Conservation (phyloP, 2,329 filamentous ascomycete genomes). For the Stromatinia cepivora region DNA sequence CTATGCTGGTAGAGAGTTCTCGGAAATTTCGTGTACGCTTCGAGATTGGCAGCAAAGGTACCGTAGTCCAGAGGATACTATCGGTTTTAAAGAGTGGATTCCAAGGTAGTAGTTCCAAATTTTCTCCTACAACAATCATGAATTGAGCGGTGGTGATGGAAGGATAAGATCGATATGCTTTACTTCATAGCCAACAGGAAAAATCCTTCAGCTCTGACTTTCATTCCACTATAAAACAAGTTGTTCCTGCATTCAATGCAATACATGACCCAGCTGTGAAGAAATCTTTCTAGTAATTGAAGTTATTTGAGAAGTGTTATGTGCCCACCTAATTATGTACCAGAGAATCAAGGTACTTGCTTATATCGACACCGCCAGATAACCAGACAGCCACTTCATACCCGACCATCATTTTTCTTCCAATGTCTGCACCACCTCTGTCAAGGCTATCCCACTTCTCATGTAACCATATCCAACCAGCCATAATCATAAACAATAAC, state of each 20-base stretch:
- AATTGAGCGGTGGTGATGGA: neutral
- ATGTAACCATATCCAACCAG: too few relatives aligned
- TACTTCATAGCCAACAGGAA: neutral
- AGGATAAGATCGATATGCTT: neutral
- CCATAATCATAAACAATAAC: too few relatives aligned
- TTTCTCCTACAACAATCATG: neutral
- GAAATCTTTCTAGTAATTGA: neutral
- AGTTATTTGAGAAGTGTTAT: neutral
- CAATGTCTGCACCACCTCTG: neutral
- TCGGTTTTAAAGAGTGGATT: neutral
- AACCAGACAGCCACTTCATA: neutral
- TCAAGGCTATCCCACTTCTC: neutral
- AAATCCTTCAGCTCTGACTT: neutral
- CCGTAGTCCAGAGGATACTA: neutral
- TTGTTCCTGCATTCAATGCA: neutral
- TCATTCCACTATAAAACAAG: neutral
- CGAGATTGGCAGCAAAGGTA: neutral
- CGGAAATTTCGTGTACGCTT: too few relatives aligned
- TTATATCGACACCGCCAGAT: neutral
- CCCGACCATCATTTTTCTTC: neutral
- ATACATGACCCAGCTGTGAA: neutral
- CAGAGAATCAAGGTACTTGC: neutral
- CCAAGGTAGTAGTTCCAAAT: neutral
- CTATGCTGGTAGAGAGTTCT: too few relatives aligned
- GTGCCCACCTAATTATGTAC: neutral